Percentiles rank a stretch among this genome's conserved stretches.
Evolutionary conservation across 164 flowering plant species (phyloP).

Genomic region (Vitis cinerea): DNA sequence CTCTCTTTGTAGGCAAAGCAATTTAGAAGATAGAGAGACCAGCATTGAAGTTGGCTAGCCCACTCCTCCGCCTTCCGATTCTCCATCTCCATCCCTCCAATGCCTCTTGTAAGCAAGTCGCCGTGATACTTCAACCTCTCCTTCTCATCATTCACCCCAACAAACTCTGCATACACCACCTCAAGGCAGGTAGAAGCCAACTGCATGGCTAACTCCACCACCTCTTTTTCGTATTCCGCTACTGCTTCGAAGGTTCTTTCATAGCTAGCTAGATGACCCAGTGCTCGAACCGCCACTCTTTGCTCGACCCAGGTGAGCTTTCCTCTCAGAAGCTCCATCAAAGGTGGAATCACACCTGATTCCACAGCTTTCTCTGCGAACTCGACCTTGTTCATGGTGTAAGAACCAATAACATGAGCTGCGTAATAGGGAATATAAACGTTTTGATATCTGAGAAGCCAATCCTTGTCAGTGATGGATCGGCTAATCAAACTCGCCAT

Average conservation of each 20-base stretch:
- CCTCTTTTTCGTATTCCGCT: constrained; percentile 42
- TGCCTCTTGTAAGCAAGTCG: constrained; percentile 71
- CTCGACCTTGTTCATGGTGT: constrained; percentile 70
- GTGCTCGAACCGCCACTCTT: constrained; percentile 74
- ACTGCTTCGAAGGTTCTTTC: constrained; percentile 50
- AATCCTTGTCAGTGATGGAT: constrained; percentile 40
- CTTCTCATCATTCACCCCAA: constrained; percentile 33
- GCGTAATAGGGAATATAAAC: constrained; percentile 89
- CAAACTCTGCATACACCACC: constrained; percentile 46
- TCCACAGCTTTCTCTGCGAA: constrained; percentile 62
- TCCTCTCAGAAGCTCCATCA: constrained; percentile 72
- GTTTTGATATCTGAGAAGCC: constrained; percentile 69
- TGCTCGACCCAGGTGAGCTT: constrained; percentile 88
- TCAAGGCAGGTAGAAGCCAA: constrained; percentile 52
- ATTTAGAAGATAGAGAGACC: constrained; percentile 69
- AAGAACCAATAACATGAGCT: constrained; percentile 89
- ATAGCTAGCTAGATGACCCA: constrained; percentile 83
- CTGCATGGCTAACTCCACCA: constrained; percentile 48
- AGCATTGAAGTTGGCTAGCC: constrained; percentile 88
- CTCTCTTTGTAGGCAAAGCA: constrained; percentile 69
- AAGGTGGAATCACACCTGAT: constrained; percentile 62
- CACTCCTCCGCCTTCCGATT: constrained; percentile 79
- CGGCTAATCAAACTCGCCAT: constrained; percentile 52
- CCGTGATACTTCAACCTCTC: constrained; percentile 55
- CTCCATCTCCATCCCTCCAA: constrained; percentile 68